Percentiles rank a stretch among this genome's conserved stretches.
Conservation (phyloP, 2,329 filamentous ascomycete species). For the Penicillium occitanis region DNA sequence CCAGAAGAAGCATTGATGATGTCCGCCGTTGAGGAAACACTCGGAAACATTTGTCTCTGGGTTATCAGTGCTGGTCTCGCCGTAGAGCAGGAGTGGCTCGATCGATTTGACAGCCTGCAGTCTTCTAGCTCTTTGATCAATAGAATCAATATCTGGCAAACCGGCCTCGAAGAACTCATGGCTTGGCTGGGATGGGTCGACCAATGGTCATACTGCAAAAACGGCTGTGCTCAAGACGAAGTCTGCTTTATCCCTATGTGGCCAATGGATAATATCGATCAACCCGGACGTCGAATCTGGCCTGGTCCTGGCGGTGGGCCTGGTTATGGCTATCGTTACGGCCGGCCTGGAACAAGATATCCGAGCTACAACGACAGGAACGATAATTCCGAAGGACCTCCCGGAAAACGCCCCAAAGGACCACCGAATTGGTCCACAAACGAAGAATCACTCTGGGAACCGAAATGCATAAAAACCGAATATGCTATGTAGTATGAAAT, state of each 20-base stretch:
- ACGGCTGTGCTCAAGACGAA: slow-evolving; percentile 46
- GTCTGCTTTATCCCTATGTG: slow-evolving; percentile 55
- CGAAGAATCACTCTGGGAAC: slow-evolving; percentile 30
- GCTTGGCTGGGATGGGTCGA: slow-evolving; percentile 55
- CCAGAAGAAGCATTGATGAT: not conserved
- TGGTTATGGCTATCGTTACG: not conserved
- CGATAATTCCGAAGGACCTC: not conserved
- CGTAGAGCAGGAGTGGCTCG: not conserved
- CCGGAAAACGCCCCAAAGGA: not conserved
- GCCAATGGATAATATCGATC: slow-evolving; percentile 38
- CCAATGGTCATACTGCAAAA: slow-evolving; percentile 45
- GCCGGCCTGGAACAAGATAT: not conserved
- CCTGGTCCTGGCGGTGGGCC: not conserved
- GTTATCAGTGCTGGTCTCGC: not conserved
- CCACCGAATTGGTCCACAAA: slow-evolving; percentile 21
- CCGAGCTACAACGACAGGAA: not conserved
- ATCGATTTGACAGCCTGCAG: not conserved
- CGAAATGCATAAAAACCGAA: slow-evolving; percentile 28
- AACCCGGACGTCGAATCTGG: slow-evolving; percentile 15
- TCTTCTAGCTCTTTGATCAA: slow-evolving; percentile 13
- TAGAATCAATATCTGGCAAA: slow-evolving; percentile 34
- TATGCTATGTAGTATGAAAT: not conserved
- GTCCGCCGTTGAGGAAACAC: slow-evolving; percentile 1
- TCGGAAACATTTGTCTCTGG: slow-evolving; percentile 5
- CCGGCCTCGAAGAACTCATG: slow-evolving; percentile 44